phyloP scores from a whole-genome alignment of 345 rosid genomes.

The Turritis glabra region DNA sequence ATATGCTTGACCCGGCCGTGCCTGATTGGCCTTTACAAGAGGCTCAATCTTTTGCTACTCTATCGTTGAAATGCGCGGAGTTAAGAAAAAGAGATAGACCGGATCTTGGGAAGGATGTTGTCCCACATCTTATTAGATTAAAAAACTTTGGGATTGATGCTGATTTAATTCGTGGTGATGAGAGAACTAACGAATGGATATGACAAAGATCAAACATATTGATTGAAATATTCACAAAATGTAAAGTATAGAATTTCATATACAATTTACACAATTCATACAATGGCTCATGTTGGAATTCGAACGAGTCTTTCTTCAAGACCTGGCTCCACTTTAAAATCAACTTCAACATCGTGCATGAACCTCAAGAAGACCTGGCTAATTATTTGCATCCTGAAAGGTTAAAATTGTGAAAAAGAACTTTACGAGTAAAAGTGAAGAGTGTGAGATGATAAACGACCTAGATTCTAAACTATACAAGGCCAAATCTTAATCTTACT shows the following conservation, averaged over 20 bases:
- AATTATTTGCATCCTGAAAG: too few relatives aligned
- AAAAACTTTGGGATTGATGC: slow-evolving; percentile 45
- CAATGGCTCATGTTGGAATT: neutral
- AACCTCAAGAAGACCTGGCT: too few relatives aligned
- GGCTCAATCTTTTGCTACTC: slow-evolving; percentile 52
- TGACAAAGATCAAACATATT: neutral
- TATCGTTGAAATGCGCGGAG: slow-evolving; percentile 65
- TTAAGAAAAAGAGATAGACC: slow-evolving; percentile 82
- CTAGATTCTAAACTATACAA: too few relatives aligned
- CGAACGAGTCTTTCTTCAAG: too few relatives aligned
- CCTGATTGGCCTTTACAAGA: slow-evolving; percentile 72
- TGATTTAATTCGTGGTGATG: slow-evolving; percentile 18
- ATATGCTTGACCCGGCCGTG: slow-evolving; percentile 63
- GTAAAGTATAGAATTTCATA: neutral
- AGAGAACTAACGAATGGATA: neutral
- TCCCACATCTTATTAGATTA: slow-evolving; percentile 70
- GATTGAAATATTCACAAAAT: neutral
- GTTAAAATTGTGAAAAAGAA: too few relatives aligned
- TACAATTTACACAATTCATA: too few relatives aligned
- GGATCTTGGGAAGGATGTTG: slow-evolving; percentile 58
- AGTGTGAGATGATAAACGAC: too few relatives aligned
- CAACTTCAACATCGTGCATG: too few relatives aligned
- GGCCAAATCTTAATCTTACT: too few relatives aligned
- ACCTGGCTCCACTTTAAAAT: too few relatives aligned
- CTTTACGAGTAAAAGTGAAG: too few relatives aligned